Evolutionary conservation across 805 yeast species (phyloP).

Genomic region (Geotrichum ghanense): DNA sequence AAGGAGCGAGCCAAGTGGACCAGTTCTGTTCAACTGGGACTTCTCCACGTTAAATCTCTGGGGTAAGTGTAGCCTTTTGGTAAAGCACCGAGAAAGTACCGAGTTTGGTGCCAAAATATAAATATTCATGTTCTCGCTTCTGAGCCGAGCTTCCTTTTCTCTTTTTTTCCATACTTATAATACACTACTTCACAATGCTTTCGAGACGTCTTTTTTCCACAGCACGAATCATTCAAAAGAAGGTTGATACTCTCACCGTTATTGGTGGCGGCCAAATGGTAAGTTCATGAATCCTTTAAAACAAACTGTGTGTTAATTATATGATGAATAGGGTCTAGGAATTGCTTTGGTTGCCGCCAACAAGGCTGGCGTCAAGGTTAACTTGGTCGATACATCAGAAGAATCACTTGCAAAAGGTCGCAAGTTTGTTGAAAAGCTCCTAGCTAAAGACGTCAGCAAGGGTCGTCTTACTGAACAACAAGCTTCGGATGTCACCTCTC

Average conservation of each 20-base stretch:
- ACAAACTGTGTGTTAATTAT: background rate
- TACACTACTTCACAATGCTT: too few relatives aligned
- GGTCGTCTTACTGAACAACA: conserved; percentile 22
- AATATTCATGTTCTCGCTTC: too few relatives aligned
- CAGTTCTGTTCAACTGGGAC: too few relatives aligned
- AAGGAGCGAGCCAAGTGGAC: too few relatives aligned
- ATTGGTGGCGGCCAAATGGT: conserved; percentile 36
- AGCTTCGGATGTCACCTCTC: conserved; percentile 21
- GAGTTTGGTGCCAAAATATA: too few relatives aligned
- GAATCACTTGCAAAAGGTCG: conserved; percentile 24
- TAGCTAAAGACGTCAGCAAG: conserved; percentile 28
- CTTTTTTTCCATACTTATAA: too few relatives aligned
- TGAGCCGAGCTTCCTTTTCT: too few relatives aligned
- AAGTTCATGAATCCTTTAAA: conserved; percentile 6
- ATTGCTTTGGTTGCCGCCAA: conserved; percentile 33
- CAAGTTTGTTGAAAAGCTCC: conserved; percentile 27
- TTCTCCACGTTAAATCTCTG: too few relatives aligned
- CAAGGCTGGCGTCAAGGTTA: conserved; percentile 27
- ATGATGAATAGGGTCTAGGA: conserved; percentile 27
- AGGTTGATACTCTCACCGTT: conserved; percentile 23
- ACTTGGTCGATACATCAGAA: conserved; percentile 25
- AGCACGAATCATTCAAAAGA: conserved; percentile 1
- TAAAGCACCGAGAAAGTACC: too few relatives aligned
- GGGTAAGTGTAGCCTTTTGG: too few relatives aligned
- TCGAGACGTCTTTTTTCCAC: background rate